phyloP scores from a whole-genome alignment of 108 stramenopile genomes.

The Nannochloropsis salina region DNA sequence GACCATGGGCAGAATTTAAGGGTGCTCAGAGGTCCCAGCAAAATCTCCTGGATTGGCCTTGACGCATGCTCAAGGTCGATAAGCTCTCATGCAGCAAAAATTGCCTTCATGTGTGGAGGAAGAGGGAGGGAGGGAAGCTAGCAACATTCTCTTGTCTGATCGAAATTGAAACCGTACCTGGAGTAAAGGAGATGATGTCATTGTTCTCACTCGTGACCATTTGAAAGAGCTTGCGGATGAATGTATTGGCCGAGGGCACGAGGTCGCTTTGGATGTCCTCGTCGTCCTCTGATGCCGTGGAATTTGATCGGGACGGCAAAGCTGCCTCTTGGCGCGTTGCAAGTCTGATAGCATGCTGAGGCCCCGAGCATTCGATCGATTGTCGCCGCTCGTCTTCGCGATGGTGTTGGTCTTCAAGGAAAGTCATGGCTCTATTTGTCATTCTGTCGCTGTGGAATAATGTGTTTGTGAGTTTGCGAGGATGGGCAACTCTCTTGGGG shows the following conservation, averaged over 20 bases:
- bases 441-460: neutral
- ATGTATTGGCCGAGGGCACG: neutral
- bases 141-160: neutral
- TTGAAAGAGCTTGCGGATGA: slow-evolving; percentile 47
- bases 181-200: slow-evolving; percentile 44
- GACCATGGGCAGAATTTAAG: slow-evolving; percentile 13
- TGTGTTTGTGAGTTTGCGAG: neutral
- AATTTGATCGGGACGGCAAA: neutral
- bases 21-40: neutral
- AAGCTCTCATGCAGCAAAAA: too few species aligned
- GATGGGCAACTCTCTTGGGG: slow-evolving; percentile 31
- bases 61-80: neutral
- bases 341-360: neutral
- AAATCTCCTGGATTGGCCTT: neutral
- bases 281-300: neutral
- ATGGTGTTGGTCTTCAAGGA: neutral
- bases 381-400: neutral
- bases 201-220: slow-evolving; percentile 49
- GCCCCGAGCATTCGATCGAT: too few species aligned
- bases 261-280: neutral
- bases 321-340: neutral
- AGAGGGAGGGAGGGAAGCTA: slow-evolving; percentile 6
- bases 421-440: neutral
- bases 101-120: neutral
- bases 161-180: slow-evolving; percentile 22